Evolutionary conservation across 2,329 filamentous ascomycete species (phyloP).

Genomic region (Dactylellina drechsleri): DNA sequence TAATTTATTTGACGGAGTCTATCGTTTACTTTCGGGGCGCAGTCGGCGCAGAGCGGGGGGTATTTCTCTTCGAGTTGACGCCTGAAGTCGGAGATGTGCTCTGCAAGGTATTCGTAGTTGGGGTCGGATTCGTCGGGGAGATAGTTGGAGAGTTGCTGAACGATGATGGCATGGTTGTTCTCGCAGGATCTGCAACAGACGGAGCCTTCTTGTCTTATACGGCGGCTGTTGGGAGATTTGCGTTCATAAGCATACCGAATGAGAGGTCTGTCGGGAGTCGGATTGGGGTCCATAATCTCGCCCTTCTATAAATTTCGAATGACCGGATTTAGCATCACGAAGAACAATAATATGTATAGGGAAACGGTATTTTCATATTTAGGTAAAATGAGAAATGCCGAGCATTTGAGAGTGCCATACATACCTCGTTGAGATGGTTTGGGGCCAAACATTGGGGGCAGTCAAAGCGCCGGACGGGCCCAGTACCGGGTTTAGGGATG

Average conservation of each 20-base stretch:
- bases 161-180: slow-evolving; percentile 87
- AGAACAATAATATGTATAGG: slow-evolving; percentile 5
- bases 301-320: slow-evolving; percentile 70
- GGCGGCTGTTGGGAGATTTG: slow-evolving; percentile 64
- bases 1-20: slow-evolving; percentile 78
- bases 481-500: slow-evolving; percentile 70
- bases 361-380: too few species aligned
- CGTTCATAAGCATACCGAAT: slow-evolving; percentile 64
- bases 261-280: slow-evolving; percentile 67
- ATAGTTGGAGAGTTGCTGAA: slow-evolving; percentile 80
- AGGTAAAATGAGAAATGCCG: slow-evolving; percentile 20
- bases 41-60: slow-evolving; percentile 85
- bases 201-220: slow-evolving; percentile 60
- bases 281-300: slow-evolving; percentile 86
- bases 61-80: slow-evolving; percentile 81
- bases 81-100: slow-evolving; percentile 66
- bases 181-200: slow-evolving; percentile 80
- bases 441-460: slow-evolving; percentile 83
- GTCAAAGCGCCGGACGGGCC: slow-evolving; percentile 72
- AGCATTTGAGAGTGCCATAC: slow-evolving; percentile 55
- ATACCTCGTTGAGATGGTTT: slow-evolving; percentile 88
- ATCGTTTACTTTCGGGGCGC: slow-evolving; percentile 77
- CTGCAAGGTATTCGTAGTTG: slow-evolving; percentile 59
- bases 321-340: slow-evolving; percentile 56
- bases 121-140: slow-evolving; percentile 72